Evolutionary conservation across 768 basidiomycete genomes (phyloP), one percentile per base, ranked within the genome.

Genomic region (Russula ochroleuca): DNA sequence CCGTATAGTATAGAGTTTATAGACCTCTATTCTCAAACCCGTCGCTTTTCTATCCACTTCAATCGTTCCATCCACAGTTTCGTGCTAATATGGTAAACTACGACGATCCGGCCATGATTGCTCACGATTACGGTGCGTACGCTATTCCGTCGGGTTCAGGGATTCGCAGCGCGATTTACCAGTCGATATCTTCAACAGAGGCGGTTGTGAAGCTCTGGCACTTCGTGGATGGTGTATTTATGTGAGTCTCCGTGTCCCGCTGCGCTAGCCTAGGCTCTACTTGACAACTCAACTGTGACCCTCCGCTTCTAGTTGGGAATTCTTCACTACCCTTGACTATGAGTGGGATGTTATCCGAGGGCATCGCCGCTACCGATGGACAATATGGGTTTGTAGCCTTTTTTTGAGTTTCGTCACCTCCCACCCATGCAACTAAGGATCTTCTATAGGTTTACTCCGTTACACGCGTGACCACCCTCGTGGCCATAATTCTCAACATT

Each of bases 401-500:
- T 35, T 7, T n/a, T 19, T 9, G n/a, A 7, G 11, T 25, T n/a
- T 53, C n/a, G 15, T 53, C 13, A 14, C 38, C 17, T 1, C 28
- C 28, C 45, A 17, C 23, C 15, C 13, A 52, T 35, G 3, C 8
- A 14, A 35, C 35, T 6, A 6, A 35, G 35, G 35, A 35, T 35
- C 35, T 33, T 13, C 11, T 33, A 17, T 33, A 64, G 63, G 14
- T 64, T 19, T 65, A 61, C 35, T 61, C 59, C 13, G 15, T 64
- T 6, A 37, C 59, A 11, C 63, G 63, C 45, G 4, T 37, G n/a
- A 10, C 45, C 11, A 37, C 53, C 13, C 63, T 64, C 10, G 0
- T 40, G 11, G 5, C 25, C 31, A 53, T 64, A 15, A 50, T 64
- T n/a, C 33, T 61, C 4, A 28, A 17, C 52, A 9, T 64, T 1